These are phyloP conservation scores for Aspergillus kassunensis DNA, from an alignment of 495 filamentous ascomycete species.

Conservation along the genomic window DNA sequence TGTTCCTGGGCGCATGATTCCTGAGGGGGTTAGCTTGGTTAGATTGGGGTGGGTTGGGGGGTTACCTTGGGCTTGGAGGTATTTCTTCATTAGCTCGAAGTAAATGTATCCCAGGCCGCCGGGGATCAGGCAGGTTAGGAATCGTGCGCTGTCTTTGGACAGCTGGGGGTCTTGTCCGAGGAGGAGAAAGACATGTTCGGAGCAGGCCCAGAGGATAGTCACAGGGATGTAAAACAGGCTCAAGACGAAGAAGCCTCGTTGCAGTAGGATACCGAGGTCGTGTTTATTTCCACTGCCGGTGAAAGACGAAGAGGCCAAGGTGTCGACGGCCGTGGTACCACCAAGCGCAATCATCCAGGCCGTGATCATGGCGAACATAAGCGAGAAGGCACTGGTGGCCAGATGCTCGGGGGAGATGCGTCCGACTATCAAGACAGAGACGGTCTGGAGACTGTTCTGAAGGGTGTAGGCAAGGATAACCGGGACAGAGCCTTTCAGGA, in stretches of 20 bases:
- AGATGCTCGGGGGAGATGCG: constrained; percentile 76
- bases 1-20: constrained; percentile 82
- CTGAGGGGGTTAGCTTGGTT: constrained; percentile 30
- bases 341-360: constrained; percentile 89
- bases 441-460: constrained; percentile 83
- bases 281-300: constrained; percentile 80
- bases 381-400: constrained; percentile 80
- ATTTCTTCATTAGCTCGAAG: constrained; percentile 92
- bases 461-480: constrained; percentile 87
- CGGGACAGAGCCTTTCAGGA: constrained; percentile 67
- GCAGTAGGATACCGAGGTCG: constrained; percentile 77
- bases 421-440: constrained; percentile 81
- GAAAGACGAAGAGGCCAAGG: constrained; percentile 79
- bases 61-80: constrained; percentile 79
- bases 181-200: constrained; percentile 68
- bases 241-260: constrained; percentile 74
- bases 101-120: constrained; percentile 88
- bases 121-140: constrained; percentile 74
- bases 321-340: constrained; percentile 90
- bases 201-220: constrained; percentile 70
- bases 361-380: constrained; percentile 92
- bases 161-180: constrained; percentile 80
- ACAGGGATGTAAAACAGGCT: constrained; percentile 73
- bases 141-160: constrained; percentile 68
- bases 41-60: background rate